A percentile compares a stretch with the other conserved stretches of the same genome.
These are phyloP conservation scores for Lomentospora prolificans DNA, from an alignment of 2,329 filamentous ascomycete genomes.

Conservation along the genomic window DNA sequence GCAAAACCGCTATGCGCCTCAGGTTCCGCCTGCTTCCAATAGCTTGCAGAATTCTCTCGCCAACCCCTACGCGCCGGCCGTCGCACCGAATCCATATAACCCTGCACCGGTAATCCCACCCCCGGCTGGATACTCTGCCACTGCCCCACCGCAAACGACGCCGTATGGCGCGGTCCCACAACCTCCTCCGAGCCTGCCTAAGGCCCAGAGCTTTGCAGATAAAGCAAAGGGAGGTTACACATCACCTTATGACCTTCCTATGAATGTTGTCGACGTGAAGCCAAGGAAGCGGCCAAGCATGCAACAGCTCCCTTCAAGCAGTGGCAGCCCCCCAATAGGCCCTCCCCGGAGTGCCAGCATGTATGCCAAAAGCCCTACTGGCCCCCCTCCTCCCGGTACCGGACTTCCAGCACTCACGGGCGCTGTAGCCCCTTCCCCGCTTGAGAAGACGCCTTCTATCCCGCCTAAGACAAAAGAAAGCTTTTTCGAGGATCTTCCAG, in stretches of 20 bases:
- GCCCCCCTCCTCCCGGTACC: slow-evolving; percentile 11
- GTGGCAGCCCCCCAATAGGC: slow-evolving; percentile 25
- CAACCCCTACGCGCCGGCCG: slow-evolving; percentile 9
- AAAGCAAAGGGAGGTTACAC: slow-evolving; percentile 87
- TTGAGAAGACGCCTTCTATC: slow-evolving; percentile 24
- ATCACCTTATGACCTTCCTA: slow-evolving; percentile 90
- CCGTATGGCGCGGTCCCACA: slow-evolving; percentile 28
- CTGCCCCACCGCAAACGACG: slow-evolving; percentile 15
- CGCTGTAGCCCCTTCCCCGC: slow-evolving; percentile 20
- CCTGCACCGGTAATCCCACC: slow-evolving; percentile 12
- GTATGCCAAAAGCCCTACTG: slow-evolving; percentile 20
- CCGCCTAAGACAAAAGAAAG: slow-evolving; percentile 34
- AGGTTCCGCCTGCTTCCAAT: slow-evolving; percentile 11
- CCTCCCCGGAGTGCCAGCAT: slow-evolving; percentile 57
- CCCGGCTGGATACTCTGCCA: slow-evolving; percentile 9
- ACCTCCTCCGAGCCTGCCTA: slow-evolving; percentile 35
- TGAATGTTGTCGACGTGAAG: slow-evolving; percentile 60
- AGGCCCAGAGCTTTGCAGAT: slow-evolving; percentile 76
- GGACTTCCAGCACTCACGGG: slow-evolving; percentile 16
- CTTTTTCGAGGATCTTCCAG: slow-evolving; percentile 72
- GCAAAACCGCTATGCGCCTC: slow-evolving; percentile 13
- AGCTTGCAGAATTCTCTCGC: background rate
- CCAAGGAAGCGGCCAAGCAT: slow-evolving; percentile 55
- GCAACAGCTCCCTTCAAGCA: slow-evolving; percentile 39
- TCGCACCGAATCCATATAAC: slow-evolving; percentile 15